These are phyloP conservation scores for Phylloporus scabripes DNA, from an alignment of 768 basidiomycete genomes.

Conservation along the genomic window DNA sequence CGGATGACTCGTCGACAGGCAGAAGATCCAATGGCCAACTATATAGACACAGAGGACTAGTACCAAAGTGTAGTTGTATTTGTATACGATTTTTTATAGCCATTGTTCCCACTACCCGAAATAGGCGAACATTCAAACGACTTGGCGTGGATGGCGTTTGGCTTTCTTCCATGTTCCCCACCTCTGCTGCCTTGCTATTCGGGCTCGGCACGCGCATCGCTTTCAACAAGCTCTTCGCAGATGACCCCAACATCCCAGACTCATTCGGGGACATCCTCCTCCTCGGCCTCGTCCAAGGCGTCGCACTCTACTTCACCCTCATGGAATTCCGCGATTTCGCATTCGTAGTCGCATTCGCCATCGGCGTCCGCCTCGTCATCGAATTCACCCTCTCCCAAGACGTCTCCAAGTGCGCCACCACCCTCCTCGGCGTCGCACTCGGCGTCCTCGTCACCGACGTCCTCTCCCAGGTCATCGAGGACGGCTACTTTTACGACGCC, in stretches of 20 bases:
- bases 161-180: constrained; percentile 40
- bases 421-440: constrained; percentile 59
- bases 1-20: constrained; percentile 63
- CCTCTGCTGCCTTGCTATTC: constrained; percentile 63
- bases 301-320: constrained; percentile 63
- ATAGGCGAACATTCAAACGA: constrained; percentile 18
- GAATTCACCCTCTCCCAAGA: constrained; percentile 58
- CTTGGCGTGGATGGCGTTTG: constrained; percentile 8
- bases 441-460: constrained; percentile 70
- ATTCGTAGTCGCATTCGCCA: constrained; percentile 50
- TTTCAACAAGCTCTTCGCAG: constrained; percentile 50
- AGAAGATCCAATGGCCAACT: constrained; percentile 93
- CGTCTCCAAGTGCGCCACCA: constrained; percentile 48
- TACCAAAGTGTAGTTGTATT: not conserved
- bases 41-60: constrained; percentile 54
- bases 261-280: constrained; percentile 58
- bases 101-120: constrained; percentile 18
- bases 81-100: constrained; percentile 1
- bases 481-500: constrained; percentile 31
- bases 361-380: constrained; percentile 56
- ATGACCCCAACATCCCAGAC: constrained; percentile 26
- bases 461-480: constrained; percentile 59
- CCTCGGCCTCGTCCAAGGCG: constrained; percentile 69
- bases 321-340: constrained; percentile 49
- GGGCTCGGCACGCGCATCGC: constrained; percentile 71